Base-by-base conservation (phyloP, 495 filamentous ascomycete genomes). In the Cenococcum geophilum region DNA sequence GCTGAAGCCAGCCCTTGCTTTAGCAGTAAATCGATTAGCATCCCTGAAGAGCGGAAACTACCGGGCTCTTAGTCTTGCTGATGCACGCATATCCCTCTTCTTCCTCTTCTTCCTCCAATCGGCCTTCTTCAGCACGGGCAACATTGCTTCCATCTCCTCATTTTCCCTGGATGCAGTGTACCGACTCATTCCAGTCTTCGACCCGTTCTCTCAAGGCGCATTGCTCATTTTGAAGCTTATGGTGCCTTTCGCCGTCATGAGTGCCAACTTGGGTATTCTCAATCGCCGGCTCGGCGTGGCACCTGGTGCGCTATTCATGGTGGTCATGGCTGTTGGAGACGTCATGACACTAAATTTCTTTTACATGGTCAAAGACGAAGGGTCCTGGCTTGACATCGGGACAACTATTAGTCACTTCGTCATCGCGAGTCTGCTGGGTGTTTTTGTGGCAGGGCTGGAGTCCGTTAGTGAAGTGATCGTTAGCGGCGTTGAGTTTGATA, bases 261-360 rank as follows among this genome's bases (percentile, higher is more conserved):
- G 87, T 58, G 91, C 91, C 5, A 95, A 95, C 69, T 80, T 99
- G 20, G 95, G 91, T 1, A 89, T 97, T 43, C 82, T 99, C n/a
- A 97, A 96, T 73, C 83, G 84, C 55, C 76, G 86, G 4, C 76
- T 97, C 2, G 87, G 89, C 37, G 86, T 97, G 0, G 87, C 89
- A 4, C 84, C 85, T 9, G 89, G 88, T 51, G 90, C 89, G 18
- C 77, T 99, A 22, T 96, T 97, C 76, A 96, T 96, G 89, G 74
- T 95, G 1, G 90, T 95, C 47, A 96, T 96, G 85, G 86, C 89
- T 16, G 82, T 95, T 51, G 89, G 89, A 54, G 95, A 99, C 72
- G 83, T 96, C 49, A 78, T 97, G 68, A 97, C 95, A 4, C 78
- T 99, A 57, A 91, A 93, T 72, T 99, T 99, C 79, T 99, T 99